Base-by-base conservation (phyloP, 1,139 yeast genomes). In the Nematodospora anomalae region DNA sequence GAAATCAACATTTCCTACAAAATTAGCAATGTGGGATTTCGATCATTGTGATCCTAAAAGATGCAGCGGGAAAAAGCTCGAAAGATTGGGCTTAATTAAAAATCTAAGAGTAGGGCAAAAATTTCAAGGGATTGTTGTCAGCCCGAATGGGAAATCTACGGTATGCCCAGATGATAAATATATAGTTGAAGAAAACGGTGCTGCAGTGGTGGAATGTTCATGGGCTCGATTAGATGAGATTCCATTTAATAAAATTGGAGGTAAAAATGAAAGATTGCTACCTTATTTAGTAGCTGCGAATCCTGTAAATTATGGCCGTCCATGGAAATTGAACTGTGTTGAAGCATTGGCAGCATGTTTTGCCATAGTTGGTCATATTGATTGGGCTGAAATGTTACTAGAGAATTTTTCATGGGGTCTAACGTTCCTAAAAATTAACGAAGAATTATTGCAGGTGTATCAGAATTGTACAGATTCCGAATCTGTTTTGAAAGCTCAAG, bases 41-140 rank as follows among this genome's bases (percentile, higher is more conserved):
- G 96, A 90, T 51, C 99, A 92, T 58, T 92, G 99, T 64, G 98
- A 92, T 61, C 99, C 99, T 3, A 94, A 94, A 57, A 74, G 97
- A 56, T 92, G 99, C 56, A 84, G 95, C 46, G 99, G 98, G 16
- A 92, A 92, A 65, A 92, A 90, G 57, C 70, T 92, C 26, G 96
- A 88, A 55, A 70, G 98, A 39, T 61, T 92, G 25, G 98, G 98
- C 0, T 62, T 88, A 22, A 89, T 94, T 34, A 79, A 80, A 44
- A 78, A 79, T 42, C 59, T 94, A 43, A 67, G 95, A 43, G 78
- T 92, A 10, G 98, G 98, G 0, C 97, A 90, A 53, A 92, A 89
- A 61, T 92, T 87, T 53, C 80, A 74, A 42, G 99, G 98, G 6
- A 63, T 94, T 1, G 90, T 92, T 6, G 95, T 92, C 3, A 81